Percentiles rank a stretch among this genome's conserved stretches.
Evolutionary conservation across 305 asterid species (phyloP).

Genomic region (Ajuga reptans): DNA sequence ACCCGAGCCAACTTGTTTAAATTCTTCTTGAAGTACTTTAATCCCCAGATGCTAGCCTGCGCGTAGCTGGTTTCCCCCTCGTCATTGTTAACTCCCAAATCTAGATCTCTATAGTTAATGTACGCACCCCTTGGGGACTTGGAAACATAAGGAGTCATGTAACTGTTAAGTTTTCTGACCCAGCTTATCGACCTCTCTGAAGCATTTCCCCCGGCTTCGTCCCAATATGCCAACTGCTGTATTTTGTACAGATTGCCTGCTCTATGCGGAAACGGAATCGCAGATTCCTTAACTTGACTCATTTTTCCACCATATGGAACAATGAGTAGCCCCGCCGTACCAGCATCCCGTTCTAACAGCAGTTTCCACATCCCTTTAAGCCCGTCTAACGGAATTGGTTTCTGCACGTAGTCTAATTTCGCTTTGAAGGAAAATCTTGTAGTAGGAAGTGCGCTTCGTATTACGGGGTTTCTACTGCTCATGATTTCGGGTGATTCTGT

Average conservation of each 20-base stretch:
- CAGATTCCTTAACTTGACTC: constrained; percentile 33
- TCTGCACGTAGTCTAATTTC: not conserved
- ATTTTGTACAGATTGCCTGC: constrained; percentile 47
- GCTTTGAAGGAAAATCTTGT: not conserved
- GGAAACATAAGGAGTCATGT: not conserved
- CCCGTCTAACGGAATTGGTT: not conserved
- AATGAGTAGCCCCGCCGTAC: not conserved
- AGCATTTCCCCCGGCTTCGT: constrained; percentile 28
- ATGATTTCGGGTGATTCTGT: not conserved
- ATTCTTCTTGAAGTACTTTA: constrained; percentile 15
- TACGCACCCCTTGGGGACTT: not conserved
- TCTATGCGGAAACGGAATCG: constrained; percentile 51
- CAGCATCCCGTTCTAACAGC: not conserved
- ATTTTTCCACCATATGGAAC: constrained; percentile 48
- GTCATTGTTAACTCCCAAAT: constrained; percentile 7
- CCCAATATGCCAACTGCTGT: constrained; percentile 46
- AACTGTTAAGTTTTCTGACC: not conserved
- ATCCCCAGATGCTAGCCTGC: constrained; percentile 18
- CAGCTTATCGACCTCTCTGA: not conserved
- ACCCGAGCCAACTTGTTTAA: constrained; percentile 9
- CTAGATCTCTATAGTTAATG: constrained; percentile 25
- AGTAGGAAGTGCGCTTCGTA: no score
- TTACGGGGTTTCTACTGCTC: no score
- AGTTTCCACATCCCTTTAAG: not conserved
- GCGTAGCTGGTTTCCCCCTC: constrained; percentile 15